Percentiles rank a stretch among this genome's conserved stretches.
Evolutionary conservation across 1,284 basidiomycete species (phyloP).

Genomic region (Ceratorhiza oryzae-sativae): DNA sequence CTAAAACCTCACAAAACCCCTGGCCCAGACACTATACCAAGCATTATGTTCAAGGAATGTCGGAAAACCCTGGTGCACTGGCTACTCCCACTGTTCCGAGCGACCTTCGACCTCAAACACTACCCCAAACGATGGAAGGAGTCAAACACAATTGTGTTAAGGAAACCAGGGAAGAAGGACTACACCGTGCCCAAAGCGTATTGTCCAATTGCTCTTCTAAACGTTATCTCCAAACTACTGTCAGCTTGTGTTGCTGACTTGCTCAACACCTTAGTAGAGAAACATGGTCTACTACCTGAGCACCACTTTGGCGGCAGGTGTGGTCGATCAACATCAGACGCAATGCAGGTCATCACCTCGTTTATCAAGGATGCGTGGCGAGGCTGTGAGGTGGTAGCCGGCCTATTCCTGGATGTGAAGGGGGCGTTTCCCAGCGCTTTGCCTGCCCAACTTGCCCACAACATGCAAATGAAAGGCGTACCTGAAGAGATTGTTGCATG

Average conservation of each 20-base stretch:
- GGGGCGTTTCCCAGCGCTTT: conserved; percentile 50
- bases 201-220: conserved; percentile 49
- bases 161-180: conserved; percentile 45
- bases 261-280: conserved; percentile 46
- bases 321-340: conserved; percentile 51
- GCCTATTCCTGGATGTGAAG: conserved; percentile 40
- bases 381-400: conserved; percentile 12
- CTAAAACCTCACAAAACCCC: conserved; percentile 50
- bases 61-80: conserved; percentile 47
- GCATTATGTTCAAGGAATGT: conserved; percentile 50
- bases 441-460: conserved; percentile 48
- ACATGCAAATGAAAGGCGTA: conserved; percentile 45
- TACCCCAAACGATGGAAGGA: conserved; percentile 34
- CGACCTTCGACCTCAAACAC: conserved; percentile 25
- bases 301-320: conserved; percentile 52
- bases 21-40: conserved; percentile 51
- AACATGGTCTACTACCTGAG: conserved; percentile 46
- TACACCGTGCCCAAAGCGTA: conserved; percentile 49
- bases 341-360: conserved; percentile 49
- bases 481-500: neutral
- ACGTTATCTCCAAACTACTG: conserved; percentile 47
- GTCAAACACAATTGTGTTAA: conserved; percentile 46
- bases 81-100: conserved; percentile 42
- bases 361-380: conserved; percentile 47
- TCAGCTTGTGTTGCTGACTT: conserved; percentile 46